Evolutionary conservation across 768 basidiomycete species (phyloP), one percentile per base, ranked within the genome.

Genomic region (Rhizopogon sp.): DNA sequence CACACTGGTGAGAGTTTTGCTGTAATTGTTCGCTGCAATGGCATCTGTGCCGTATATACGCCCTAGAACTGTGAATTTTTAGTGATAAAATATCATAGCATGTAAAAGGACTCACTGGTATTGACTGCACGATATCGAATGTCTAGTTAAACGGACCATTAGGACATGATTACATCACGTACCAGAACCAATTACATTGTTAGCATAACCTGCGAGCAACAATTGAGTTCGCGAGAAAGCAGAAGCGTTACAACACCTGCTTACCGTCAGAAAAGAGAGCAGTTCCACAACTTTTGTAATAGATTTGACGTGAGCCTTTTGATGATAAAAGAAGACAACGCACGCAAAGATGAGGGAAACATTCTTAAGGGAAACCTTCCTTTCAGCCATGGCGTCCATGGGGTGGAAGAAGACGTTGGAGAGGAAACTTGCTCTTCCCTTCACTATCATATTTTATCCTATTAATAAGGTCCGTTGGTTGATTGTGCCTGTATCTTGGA

Each of bases 311-410:
- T 57, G 20, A 56, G 33, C 50, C 46, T 33, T 33, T 10, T 41
- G 41, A 39, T 40, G 5, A 22, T 13, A 37, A 28, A 20, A 9
- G 11, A 41, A 11, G 44, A 39, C 6, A 22, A 77, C 85, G 47
- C 60, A 90, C 90, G 90, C 90, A 66, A 93, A 93, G 65, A 93
- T 89, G 66, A 93, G 83, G 50, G 88, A 89, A 57, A 93, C 83
- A 58, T 83, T 79, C 60, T 70, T 72, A 13, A 81, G 66, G 20
- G 22, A 0, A 14, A 63, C 61, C 31, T 51, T 57, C 31, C 7
- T 56, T 43, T 7, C 25, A 14, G 50, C 6, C 56, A 60, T 62
- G 28, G 25, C 25, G 45, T 43, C 60, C 54, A 42, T 22, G 31
- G 52, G 39, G 17, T 39, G 57, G 54, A 10, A 49, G 39, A 35